These are phyloP conservation scores for Boletus sp. DNA, from an alignment of 768 basidiomycete genomes.

Conservation along the genomic window DNA sequence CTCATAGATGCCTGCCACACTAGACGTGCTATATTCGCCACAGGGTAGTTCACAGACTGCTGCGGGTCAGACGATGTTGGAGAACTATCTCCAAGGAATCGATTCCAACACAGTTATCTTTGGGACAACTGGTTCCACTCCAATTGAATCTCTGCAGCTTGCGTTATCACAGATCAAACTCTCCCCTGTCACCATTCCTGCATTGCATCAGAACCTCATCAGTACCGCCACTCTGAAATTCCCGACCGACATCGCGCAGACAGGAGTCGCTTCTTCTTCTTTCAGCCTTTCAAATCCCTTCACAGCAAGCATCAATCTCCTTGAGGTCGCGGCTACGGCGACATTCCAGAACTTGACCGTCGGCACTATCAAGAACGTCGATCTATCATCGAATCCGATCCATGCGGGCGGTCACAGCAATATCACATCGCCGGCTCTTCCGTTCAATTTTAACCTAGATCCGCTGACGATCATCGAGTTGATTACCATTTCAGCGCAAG, in stretches of 20 bases:
- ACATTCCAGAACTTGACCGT: conserved; percentile 54
- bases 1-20: conserved; percentile 5
- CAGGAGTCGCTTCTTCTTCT: conserved; percentile 54
- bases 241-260: conserved; percentile 59
- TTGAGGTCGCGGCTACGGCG: conserved; percentile 52
- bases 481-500: conserved; percentile 47
- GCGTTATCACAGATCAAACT: conserved; percentile 62
- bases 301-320: conserved; percentile 66
- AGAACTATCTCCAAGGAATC: conserved; percentile 69
- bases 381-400: conserved; percentile 56
- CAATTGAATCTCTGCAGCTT: conserved; percentile 56
- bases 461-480: conserved; percentile 60
- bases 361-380: conserved; percentile 56
- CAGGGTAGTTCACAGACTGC: conserved; percentile 47
- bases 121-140: conserved; percentile 55
- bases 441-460: conserved; percentile 63
- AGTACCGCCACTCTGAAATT: conserved; percentile 54
- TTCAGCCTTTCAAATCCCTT: conserved; percentile 68
- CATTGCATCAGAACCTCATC: conserved; percentile 62
- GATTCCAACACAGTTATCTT: conserved; percentile 53
- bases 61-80: conserved; percentile 55
- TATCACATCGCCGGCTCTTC: conserved; percentile 54
- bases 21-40: conserved; percentile 61
- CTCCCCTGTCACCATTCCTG: conserved; percentile 62
- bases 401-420: conserved; percentile 57